phyloP scores from a whole-genome alignment of 2,329 filamentous ascomycete genomes.

The Macrophomina phaseolina region DNA sequence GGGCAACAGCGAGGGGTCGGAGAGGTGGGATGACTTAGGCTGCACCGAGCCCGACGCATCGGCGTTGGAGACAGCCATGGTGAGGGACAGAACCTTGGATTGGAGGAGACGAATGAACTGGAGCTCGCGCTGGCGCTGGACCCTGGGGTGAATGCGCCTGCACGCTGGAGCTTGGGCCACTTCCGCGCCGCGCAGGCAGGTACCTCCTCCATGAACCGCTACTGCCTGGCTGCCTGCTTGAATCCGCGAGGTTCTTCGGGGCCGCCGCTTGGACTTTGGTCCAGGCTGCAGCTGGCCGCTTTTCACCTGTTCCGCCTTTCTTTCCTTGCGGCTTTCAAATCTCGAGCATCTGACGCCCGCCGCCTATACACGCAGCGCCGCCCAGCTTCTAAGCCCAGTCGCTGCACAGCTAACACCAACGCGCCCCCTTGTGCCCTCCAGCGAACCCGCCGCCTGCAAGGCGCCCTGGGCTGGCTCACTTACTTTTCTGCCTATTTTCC shows the following conservation, averaged over 20 bases:
- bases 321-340: neutral
- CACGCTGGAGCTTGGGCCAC: neutral
- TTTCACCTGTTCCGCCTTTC: neutral
- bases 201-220: neutral
- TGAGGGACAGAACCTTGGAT: neutral
- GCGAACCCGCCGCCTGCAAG: neutral
- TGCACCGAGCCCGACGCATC: slow-evolving; percentile 5
- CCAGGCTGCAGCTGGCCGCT: neutral
- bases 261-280: neutral
- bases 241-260: neutral
- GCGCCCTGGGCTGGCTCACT: neutral
- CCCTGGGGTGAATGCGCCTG: neutral
- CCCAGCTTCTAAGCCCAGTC: neutral
- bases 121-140: no score
- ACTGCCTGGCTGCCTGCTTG: neutral
- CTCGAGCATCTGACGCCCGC: neutral
- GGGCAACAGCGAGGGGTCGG: slow-evolving; percentile 74
- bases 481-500: neutral
- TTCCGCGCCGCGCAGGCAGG: no score
- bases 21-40: slow-evolving; percentile 59
- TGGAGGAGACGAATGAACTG: neutral
- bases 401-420: neutral
- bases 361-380: neutral
- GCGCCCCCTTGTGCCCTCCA: neutral
- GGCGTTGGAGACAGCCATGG: slow-evolving; percentile 16